A percentile compares a stretch with the other conserved stretches of the same genome.
Conservation (phyloP, 2,329 filamentous ascomycete genomes). For the Calonectria pseudoturangicola region DNA sequence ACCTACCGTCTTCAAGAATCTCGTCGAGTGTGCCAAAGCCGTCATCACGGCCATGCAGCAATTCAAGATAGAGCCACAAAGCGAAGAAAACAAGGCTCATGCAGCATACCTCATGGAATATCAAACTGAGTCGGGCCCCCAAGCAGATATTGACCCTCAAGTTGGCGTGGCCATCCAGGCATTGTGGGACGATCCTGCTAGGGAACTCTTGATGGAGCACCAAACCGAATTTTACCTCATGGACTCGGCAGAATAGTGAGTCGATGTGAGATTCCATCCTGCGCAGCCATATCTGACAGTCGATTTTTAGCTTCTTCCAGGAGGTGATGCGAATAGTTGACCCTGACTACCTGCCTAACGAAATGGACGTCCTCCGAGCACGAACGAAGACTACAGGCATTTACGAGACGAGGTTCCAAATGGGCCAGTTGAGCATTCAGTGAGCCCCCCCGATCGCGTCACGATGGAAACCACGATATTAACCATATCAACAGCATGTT, state of each 20-base stretch:
- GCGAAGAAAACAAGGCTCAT: conserved; percentile 81
- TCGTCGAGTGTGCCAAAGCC: conserved; percentile 96
- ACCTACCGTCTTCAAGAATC: conserved; percentile 97
- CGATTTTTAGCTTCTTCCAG: conserved; percentile 87
- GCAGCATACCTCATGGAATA: conserved; percentile 90
- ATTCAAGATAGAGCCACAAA: conserved; percentile 88
- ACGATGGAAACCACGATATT: conserved; percentile 41
- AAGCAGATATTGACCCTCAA: conserved; percentile 86
- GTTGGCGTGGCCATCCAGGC: conserved; percentile 89
- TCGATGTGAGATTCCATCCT: conserved; percentile 40
- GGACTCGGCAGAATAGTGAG: conserved; percentile 99
- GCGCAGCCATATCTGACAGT: conserved; percentile 38
- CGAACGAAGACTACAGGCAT: conserved; percentile 99
- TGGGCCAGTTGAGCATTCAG: conserved; percentile 99
- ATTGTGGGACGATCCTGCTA: conserved; percentile 92
- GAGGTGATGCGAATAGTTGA: conserved; percentile 90
- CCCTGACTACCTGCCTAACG: conserved; percentile 91
- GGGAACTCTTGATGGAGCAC: conserved; percentile 89
- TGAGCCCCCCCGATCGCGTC: conserved; percentile 69
- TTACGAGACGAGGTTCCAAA: conserved; percentile 98
- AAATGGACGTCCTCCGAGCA: conserved; percentile 95
- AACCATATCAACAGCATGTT: conserved; percentile 85
- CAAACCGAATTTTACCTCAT: conserved; percentile 99
- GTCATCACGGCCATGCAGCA: conserved; percentile 94
- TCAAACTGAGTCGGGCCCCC: conserved; percentile 91